These are phyloP conservation scores for Heliocybe sulcata DNA, from an alignment of 1,284 basidiomycete genomes.

Conservation along the genomic window DNA sequence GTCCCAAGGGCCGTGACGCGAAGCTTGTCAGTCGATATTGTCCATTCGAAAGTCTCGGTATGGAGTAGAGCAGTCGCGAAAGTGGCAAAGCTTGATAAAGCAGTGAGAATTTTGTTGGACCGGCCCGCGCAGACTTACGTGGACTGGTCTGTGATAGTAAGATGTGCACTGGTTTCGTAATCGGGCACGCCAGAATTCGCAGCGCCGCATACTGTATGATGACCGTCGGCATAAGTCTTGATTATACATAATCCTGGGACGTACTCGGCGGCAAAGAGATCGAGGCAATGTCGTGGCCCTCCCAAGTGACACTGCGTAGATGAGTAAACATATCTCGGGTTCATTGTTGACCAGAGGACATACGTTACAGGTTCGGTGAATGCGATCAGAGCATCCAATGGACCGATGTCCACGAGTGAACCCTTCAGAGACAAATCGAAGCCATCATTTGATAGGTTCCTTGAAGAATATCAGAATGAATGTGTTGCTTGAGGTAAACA, in stretches of 20 bases:
- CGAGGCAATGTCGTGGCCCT: slow-evolving; percentile 60
- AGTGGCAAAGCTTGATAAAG: slow-evolving; percentile 44
- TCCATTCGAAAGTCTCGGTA: slow-evolving; percentile 65
- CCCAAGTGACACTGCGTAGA: slow-evolving; percentile 47
- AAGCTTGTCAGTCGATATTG: slow-evolving; percentile 55
- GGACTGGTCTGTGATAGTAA: slow-evolving; percentile 46
- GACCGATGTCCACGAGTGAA: slow-evolving; percentile 53
- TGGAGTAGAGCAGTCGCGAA: slow-evolving; percentile 67
- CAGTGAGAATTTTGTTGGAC: background rate
- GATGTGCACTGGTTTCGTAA: slow-evolving; percentile 41
- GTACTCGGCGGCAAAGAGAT: slow-evolving; percentile 54
- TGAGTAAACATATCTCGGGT: slow-evolving; percentile 2
- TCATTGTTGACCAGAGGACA: too few species aligned
- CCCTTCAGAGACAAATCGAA: slow-evolving; percentile 55
- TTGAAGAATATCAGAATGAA: slow-evolving; percentile 13
- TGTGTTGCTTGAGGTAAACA: background rate
- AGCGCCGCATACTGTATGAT: slow-evolving; percentile 50
- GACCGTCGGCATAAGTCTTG: slow-evolving; percentile 1
- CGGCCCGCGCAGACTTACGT: slow-evolving; percentile 25
- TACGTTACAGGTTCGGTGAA: slow-evolving; percentile 50
- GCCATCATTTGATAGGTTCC: slow-evolving; percentile 49
- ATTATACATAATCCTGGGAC: slow-evolving; percentile 8
- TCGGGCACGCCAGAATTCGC: slow-evolving; percentile 65
- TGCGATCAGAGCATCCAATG: slow-evolving; percentile 57
- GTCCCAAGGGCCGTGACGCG: slow-evolving; percentile 63